Evolutionary conservation across 306 rosid species (phyloP), one percentile per base, ranked within the genome.

Genomic region (Dicorynia guianensis): DNA sequence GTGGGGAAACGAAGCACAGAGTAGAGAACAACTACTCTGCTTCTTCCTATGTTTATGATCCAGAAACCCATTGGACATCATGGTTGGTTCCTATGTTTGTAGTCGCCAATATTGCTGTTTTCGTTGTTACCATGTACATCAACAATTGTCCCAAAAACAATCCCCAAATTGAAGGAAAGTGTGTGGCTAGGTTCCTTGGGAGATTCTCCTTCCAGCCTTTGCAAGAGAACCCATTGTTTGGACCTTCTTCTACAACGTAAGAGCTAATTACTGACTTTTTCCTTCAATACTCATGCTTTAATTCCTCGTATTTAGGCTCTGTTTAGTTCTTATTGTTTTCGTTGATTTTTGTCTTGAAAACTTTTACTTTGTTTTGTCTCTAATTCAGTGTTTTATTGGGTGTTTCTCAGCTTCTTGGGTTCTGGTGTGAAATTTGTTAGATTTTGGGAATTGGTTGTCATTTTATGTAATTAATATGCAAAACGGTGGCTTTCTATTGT

Each of bases 191-290:
- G 72, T 84, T 91, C 40, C 92, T 93, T 0, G 89, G 89, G 6
- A 74, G 87, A 9, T 87, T 91, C 74, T 90, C 98, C 49, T 94
- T 94, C 38, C 86, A 91, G 82, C 91, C 98, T 56, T 67, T 90
- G 4, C 50, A 46, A 61, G 93, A 88, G 74, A 93, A 93, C 86
- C 97, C 97, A 18, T 80, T 89, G 76, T 85, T 93, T 15, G 98
- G 97, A 1, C 91, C 98, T 62, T 91, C 97, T 84, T 87, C 98
- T 38, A 30, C 67, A 11, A 90, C 95, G 96, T 94, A 87, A 58
- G 81, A 43, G 30, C 67, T 72, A 0, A 35, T 75, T 4, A 7
- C 12, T 79, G 19, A 0, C 54, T 70, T 38, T 17, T 17, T 17
- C 14, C 42, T 55, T 30, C 5, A 20, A 36, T 20, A 34, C 72